phyloP scores from a whole-genome alignment of 306 rosid genomes.

The Lotus japonicus region DNA sequence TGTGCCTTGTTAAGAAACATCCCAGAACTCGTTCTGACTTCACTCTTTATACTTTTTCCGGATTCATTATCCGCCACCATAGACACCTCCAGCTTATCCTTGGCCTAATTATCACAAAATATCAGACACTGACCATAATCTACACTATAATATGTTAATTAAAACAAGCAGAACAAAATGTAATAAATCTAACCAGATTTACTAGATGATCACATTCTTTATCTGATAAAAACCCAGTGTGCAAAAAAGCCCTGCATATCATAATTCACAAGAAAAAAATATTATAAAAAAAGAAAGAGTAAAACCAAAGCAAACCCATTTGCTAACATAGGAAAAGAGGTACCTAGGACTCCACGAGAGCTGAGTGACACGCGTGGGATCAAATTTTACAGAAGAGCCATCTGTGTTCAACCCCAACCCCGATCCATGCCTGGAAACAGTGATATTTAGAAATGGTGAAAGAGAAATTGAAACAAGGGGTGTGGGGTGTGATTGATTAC shows the following conservation, averaged over 20 bases:
- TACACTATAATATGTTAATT: background rate
- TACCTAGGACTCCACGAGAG: conserved; percentile 95
- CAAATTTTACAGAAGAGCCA: conserved; percentile 42
- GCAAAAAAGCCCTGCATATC: conserved; percentile 73
- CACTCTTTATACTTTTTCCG: conserved; percentile 69
- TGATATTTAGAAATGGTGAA: no score
- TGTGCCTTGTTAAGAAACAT: conserved; percentile 76
- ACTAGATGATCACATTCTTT: conserved; percentile 83
- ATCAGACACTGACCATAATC: background rate
- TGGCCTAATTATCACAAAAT: conserved; percentile 49
- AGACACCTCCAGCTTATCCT: conserved; percentile 71
- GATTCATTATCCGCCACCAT: conserved; percentile 92
- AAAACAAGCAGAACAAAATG: background rate
- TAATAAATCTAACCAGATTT: conserved; percentile 38
- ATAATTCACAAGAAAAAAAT: background rate
- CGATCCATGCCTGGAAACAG: conserved; percentile 44
- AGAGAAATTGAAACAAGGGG: background rate
- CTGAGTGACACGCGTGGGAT: conserved; percentile 76
- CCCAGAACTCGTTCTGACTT: conserved; percentile 93
- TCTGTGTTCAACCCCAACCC: conserved; percentile 38
- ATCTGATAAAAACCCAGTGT: conserved; percentile 60
- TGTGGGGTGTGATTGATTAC: conserved; percentile 21
- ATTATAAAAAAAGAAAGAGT: background rate
- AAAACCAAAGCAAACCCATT: background rate
- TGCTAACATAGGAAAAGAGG: background rate